These are phyloP conservation scores for Phialophora tarda DNA, from an alignment of 2,329 filamentous ascomycete genomes.

Conservation along the genomic window DNA sequence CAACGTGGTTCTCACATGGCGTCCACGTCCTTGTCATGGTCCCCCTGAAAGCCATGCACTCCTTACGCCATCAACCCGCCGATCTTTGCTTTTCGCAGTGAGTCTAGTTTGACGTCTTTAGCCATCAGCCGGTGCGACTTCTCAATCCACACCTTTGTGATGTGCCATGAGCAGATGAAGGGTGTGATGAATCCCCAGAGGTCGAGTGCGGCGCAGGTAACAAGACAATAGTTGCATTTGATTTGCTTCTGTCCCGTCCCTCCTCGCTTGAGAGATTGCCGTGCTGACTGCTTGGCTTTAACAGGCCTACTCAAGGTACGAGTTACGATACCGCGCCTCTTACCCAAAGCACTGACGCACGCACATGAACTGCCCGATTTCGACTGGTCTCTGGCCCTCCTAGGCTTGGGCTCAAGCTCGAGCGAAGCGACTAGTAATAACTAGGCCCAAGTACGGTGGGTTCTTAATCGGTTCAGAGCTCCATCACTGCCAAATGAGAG, in stretches of 20 bases:
- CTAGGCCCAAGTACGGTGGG: neutral
- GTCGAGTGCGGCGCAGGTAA: neutral
- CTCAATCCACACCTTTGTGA: neutral
- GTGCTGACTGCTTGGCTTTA: constrained; percentile 7
- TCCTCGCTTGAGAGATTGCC: constrained; percentile 3
- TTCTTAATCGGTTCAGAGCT: neutral
- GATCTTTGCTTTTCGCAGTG: constrained; percentile 14
- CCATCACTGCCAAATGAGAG: constrained; percentile 7
- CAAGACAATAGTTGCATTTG: constrained; percentile 3
- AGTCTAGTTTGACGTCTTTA: constrained; percentile 19
- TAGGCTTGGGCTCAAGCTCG: neutral
- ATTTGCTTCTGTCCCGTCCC: constrained; percentile 5
- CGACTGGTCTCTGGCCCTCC: neutral
- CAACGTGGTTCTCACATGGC: constrained; percentile 17
- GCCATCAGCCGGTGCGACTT: neutral
- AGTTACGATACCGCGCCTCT: neutral
- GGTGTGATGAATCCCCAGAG: neutral
- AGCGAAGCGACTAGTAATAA: neutral
- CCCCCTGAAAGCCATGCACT: constrained; percentile 15
- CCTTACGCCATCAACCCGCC: constrained; percentile 12
- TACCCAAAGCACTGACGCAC: neutral
- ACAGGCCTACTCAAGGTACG: neutral
- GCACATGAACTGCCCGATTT: neutral
- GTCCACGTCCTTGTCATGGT: constrained; percentile 6
- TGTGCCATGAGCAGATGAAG: neutral